Evolutionary conservation across 1,284 basidiomycete genomes (phyloP).

Genomic region (Sphaerobolus stellatus): DNA sequence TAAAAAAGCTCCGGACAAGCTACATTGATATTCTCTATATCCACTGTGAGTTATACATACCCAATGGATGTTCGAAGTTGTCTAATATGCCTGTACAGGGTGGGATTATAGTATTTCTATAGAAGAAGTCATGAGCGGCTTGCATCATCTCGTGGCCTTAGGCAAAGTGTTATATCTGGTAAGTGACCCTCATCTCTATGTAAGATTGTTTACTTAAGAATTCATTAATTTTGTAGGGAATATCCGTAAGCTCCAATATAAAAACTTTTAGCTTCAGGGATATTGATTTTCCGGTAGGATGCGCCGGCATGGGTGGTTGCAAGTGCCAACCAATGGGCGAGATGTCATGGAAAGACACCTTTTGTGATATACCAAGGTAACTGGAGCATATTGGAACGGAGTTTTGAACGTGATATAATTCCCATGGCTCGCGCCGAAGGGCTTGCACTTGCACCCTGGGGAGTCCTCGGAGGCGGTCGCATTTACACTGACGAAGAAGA

Average conservation of each 20-base stretch:
- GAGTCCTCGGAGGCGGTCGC: constrained; percentile 15
- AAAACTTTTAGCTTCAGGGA: not conserved
- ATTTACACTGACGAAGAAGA: constrained; percentile 18
- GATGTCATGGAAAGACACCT: constrained; percentile 44
- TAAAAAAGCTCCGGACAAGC: constrained; percentile 45
- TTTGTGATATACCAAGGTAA: constrained; percentile 56
- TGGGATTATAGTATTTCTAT: constrained; percentile 41
- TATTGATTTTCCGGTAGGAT: constrained; percentile 15
- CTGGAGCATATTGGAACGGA: constrained; percentile 49
- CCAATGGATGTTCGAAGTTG: not conserved
- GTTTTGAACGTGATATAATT: constrained; percentile 44
- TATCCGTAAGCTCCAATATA: constrained; percentile 24
- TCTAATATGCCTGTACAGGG: constrained; percentile 6
- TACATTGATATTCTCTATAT: constrained; percentile 39
- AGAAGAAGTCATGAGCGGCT: constrained; percentile 45
- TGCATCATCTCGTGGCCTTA: constrained; percentile 40
- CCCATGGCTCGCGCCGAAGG: constrained; percentile 43
- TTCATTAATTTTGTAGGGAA: constrained; percentile 19
- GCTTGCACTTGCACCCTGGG: constrained; percentile 39
- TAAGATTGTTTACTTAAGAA: not conserved
- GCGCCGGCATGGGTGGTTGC: constrained; percentile 43
- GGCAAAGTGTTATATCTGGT: constrained; percentile 47
- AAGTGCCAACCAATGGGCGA: constrained; percentile 37
- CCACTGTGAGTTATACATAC: constrained; percentile 26
- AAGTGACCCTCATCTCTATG: constrained; percentile 2